These are phyloP conservation scores for Baorangia bicolor DNA, from an alignment of 768 basidiomycete genomes.

Conservation along the genomic window DNA sequence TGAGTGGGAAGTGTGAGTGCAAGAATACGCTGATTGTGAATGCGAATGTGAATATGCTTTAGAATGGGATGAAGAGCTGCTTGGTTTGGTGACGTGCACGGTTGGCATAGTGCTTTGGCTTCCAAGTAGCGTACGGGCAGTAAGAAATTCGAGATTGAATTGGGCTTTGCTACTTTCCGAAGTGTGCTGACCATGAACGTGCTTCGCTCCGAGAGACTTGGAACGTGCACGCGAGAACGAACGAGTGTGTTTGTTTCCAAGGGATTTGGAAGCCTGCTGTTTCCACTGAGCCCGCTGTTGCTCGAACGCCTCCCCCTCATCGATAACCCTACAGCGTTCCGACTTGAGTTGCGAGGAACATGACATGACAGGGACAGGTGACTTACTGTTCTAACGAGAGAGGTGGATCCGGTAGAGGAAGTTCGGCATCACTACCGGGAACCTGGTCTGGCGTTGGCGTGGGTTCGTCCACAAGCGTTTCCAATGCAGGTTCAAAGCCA, in stretches of 20 bases:
- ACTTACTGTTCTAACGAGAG: conserved; percentile 53
- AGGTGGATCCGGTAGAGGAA: conserved; percentile 56
- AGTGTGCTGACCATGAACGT: conserved; percentile 14
- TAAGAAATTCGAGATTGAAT: conserved; percentile 52
- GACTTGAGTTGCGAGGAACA: background rate
- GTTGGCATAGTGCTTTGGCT: conserved; percentile 56
- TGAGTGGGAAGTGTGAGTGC: conserved; percentile 26
- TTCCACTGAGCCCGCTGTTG: conserved; percentile 68
- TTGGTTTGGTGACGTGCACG: conserved; percentile 25
- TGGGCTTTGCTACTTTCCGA: conserved; percentile 24
- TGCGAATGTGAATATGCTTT: conserved; percentile 31
- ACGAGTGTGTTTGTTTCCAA: conserved; percentile 63
- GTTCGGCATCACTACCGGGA: conserved; percentile 41
- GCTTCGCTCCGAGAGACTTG: conserved; percentile 28
- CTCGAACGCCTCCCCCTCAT: conserved; percentile 60
- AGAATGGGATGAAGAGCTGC: conserved; percentile 20
- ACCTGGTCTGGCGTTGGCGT: background rate
- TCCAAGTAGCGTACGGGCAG: conserved; percentile 65
- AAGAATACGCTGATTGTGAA: conserved; percentile 23
- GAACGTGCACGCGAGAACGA: conserved; percentile 59
- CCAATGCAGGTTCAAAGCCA: conserved; percentile 20
- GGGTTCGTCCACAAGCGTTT: conserved; percentile 16
- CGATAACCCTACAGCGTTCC: conserved; percentile 52
- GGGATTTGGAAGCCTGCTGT: conserved; percentile 56
- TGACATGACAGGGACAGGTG: background rate